These are phyloP conservation scores for Kickxella alabastrina DNA, from an alignment of 192 early-diverging fungal species.

Conservation along the genomic window DNA sequence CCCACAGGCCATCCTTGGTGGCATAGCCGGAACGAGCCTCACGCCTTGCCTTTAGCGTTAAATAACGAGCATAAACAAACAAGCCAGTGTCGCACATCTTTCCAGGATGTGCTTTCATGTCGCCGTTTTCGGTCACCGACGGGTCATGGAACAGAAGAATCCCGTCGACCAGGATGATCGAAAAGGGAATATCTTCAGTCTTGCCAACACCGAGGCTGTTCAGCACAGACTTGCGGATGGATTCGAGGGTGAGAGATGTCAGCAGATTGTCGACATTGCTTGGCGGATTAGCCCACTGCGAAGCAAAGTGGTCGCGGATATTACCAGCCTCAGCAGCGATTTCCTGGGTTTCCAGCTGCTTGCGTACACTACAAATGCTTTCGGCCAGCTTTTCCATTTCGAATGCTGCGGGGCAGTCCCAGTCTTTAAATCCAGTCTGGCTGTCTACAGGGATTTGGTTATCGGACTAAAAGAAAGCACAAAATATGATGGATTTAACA, in stretches of 20 bases:
- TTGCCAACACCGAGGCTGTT: slow-evolving; percentile 6
- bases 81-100: slow-evolving; percentile 19
- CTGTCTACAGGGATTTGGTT: slow-evolving; percentile 60
- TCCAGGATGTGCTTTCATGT: slow-evolving; percentile 43
- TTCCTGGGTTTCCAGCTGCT: background rate
- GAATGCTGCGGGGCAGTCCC: slow-evolving; percentile 76
- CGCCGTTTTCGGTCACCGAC: slow-evolving; percentile 16
- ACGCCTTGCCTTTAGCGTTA: slow-evolving; percentile 61
- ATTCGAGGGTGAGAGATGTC: slow-evolving; percentile 4
- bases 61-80: slow-evolving; percentile 56
- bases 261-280: slow-evolving; percentile 31
- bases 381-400: slow-evolving; percentile 47
- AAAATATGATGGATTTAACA: no score
- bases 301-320: slow-evolving; percentile 16
- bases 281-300: slow-evolving; percentile 50
- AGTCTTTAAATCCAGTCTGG: slow-evolving; percentile 58
- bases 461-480: no score
- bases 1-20: slow-evolving; percentile 77
- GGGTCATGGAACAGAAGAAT: slow-evolving; percentile 70
- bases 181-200: slow-evolving; percentile 20
- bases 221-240: slow-evolving; percentile 2
- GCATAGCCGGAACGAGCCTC: slow-evolving; percentile 63
- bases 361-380: slow-evolving; percentile 9
- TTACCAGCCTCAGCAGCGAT: background rate
- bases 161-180: slow-evolving; percentile 59